These are phyloP conservation scores for Euphorbia tirucalli DNA, from an alignment of 345 rosid species.

Conservation along the genomic window DNA sequence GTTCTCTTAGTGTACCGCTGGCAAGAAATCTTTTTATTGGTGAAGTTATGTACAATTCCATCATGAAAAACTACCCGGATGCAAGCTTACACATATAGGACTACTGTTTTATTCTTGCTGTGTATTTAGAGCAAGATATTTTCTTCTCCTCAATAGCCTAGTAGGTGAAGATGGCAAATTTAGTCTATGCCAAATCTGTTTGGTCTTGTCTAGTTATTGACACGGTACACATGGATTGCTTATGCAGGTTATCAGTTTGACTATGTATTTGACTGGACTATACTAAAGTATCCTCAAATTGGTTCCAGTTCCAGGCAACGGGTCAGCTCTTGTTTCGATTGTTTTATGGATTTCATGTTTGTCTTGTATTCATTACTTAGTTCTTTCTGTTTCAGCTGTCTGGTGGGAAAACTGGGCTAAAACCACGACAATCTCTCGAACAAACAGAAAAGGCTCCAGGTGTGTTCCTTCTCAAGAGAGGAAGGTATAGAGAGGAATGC, in stretches of 20 bases:
- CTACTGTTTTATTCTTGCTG: too few relatives aligned
- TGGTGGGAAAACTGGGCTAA: conserved; percentile 26
- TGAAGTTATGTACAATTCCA: neutral
- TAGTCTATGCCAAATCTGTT: too few relatives aligned
- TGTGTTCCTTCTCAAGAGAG: conserved; percentile 24
- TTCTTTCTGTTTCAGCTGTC: conserved; percentile 22
- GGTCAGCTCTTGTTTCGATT: conserved; percentile 11
- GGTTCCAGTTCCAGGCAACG: conserved; percentile 27
- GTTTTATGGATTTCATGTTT: neutral
- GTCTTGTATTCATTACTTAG: conserved; percentile 4
- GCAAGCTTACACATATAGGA: too few relatives aligned
- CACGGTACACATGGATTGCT: neutral
- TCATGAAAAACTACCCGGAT: too few relatives aligned
- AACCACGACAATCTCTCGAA: conserved; percentile 38
- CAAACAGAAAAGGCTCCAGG: conserved; percentile 40
- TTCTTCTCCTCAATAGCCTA: too few relatives aligned
- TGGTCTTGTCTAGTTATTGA: conserved; percentile 4
- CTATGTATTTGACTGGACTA: conserved; percentile 29
- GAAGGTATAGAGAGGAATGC: conserved; percentile 19
- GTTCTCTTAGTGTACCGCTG: neutral
- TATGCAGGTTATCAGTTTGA: conserved; percentile 26
- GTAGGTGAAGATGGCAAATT: too few relatives aligned
- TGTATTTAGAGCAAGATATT: too few relatives aligned
- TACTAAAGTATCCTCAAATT: conserved; percentile 28
- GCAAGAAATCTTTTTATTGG: conserved; percentile 1